Base-by-base conservation (phyloP, 495 filamentous ascomycete species). In the Pseudoneurospora amorphoporcata region DNA sequence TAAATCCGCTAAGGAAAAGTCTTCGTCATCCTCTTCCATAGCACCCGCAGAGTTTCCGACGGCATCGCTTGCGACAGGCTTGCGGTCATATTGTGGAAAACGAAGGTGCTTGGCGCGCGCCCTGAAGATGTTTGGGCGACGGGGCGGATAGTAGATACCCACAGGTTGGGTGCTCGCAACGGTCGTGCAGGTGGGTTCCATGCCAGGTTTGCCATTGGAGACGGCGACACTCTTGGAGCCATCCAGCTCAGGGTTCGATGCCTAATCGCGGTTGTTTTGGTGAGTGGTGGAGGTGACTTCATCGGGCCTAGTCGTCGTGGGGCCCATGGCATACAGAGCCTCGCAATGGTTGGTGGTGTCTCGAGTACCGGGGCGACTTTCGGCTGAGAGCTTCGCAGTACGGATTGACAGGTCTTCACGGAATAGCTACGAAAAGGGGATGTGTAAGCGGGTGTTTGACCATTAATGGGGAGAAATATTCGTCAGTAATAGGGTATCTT, bases 51-150 rank as follows among this genome's bases (percentile, higher is more conserved):
- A 6, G 23, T 32, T 58, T 0, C 7, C 10, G 4, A 8, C 4
- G 2, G 10, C 10, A 58, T 58, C 12, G 47, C 2, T 16, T 6
- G 10, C 6, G 12, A 8, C 12, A 0, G 47, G 23, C 3, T 14
- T 32, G 5, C 2, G 23, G 2, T 32, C 23, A 2, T 0, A 32
- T 1, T 16, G 0, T 0, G n/a, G 3, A 10, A 47, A 47, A 0
- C 8, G 8, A 0, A 58, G 47, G 0, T 58, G 5, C 12, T 58
- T 58, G 0, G 47, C 47, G 23, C 47, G 47, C 12, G 23, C 47
- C 47, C 5, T 32, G 23, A 58, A 58, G 5, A 58, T 58, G 23
- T 58, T 58, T 0, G 23, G 47, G 23, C 47, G 23, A 16, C 47
- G 47, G 0, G 47, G 23, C 0, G 23, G 23, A 1, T 58, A 32